Evolutionary conservation across 1,284 basidiomycete species (phyloP).

Genomic region (Marasmius tenuissimus): DNA sequence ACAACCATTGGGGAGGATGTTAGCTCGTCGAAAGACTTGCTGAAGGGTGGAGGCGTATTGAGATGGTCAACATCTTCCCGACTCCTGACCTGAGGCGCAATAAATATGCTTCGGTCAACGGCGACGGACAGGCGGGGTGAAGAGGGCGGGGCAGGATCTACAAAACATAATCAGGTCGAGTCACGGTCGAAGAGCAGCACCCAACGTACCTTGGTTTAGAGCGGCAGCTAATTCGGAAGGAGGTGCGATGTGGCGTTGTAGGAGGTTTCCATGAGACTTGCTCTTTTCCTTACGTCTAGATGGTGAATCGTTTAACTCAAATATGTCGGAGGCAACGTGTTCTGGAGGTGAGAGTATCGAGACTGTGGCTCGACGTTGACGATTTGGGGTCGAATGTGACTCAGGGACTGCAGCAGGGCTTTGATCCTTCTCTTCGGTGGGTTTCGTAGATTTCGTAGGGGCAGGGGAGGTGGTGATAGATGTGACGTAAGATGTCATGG

Average conservation of each 20-base stretch:
- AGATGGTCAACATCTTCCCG: conserved; percentile 9
- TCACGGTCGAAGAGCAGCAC: not conserved
- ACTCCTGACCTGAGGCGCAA: conserved; percentile 40
- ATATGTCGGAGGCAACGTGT: conserved; percentile 22
- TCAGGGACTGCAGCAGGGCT: conserved; percentile 22
- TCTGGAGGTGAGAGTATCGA: conserved; percentile 55
- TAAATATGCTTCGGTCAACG: conserved; percentile 65
- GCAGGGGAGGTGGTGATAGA: conserved; percentile 22
- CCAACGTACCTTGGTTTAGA: conserved; percentile 50
- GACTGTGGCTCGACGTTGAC: conserved; percentile 65
- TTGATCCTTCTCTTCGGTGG: not conserved
- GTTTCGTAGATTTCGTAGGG: conserved; percentile 16
- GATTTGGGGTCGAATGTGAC: conserved; percentile 45
- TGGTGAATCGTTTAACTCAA: conserved; percentile 45
- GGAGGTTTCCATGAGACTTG: conserved; percentile 61
- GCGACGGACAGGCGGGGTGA: conserved; percentile 59
- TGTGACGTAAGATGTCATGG: conserved; percentile 27
- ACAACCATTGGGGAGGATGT: conserved; percentile 59
- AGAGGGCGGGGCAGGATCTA: conserved; percentile 41
- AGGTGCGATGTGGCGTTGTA: conserved; percentile 63
- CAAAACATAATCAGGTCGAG: not conserved
- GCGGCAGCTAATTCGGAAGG: conserved; percentile 62
- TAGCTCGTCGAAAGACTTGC: conserved; percentile 49
- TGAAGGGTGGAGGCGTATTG: conserved; percentile 9
- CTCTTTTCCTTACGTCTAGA: conserved; percentile 66